Base-by-base conservation (phyloP, 352 stramenopile genomes). In the Thalassiosira gravida region DNA sequence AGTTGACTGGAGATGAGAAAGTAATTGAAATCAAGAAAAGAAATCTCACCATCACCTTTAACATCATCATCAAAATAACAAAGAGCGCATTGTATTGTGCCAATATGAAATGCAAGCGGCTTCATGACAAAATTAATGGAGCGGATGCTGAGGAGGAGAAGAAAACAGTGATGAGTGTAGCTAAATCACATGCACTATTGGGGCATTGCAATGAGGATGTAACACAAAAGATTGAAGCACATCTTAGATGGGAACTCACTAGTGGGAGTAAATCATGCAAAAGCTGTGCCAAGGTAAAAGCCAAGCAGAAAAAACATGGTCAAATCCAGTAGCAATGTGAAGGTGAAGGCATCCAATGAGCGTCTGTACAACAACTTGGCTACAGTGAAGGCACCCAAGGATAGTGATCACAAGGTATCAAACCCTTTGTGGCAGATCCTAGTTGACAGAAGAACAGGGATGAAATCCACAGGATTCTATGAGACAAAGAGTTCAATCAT, bases 401-500 rank as follows among this genome's bases (percentile, higher is more conserved):
- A 52, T 1, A 8, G 1, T 18, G 44, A 47, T 5, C 3, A 66
- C 2, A 57, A 7, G 14, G 27, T 64, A 6, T 22, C n/a, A 14
- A 50, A 42, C 11, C 49, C 47, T 0, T 46, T 67, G 18, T 79
- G 72, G 72, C 32, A 61, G 22, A 44, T 81, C 1, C 57, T 78
- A 1, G 69, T 85, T 3, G 74, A 87, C 67, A 39, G 67, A 25
- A 11, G 5, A 3, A 82, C 58, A 25, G 24, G 63, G 18, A 59
- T 76, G 30, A 71, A 62, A 55, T 61, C 71, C 7, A 56, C 14
- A 16, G 5, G 3, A 0, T 79, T 79, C 46, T 57, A 75, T 22
- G 24, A 53, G 13, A 76, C 11, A 9, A 88, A 88, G 30, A 50
- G 57, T 55, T 44, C 8, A 20, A 71, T 82, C 18, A 57, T 74